Evolutionary conservation across 1,139 yeast species (phyloP).

Genomic region (Kodamaea alishanica): DNA sequence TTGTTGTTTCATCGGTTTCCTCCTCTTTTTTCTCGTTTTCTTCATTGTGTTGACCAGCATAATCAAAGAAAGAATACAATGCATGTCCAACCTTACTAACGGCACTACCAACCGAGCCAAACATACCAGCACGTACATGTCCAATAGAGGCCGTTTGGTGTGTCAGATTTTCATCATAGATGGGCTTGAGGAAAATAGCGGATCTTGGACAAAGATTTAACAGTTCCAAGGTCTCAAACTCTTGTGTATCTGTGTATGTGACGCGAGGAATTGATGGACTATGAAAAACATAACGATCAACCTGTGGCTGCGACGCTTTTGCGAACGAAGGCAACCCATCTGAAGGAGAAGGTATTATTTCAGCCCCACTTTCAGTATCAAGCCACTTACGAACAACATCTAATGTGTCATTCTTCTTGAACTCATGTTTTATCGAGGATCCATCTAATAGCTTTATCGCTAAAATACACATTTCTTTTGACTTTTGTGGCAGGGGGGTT

Average conservation of each 20-base stretch:
- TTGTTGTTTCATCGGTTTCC: background rate
- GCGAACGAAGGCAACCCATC: constrained; percentile 38
- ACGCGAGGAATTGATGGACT: constrained; percentile 35
- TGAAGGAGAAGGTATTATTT: constrained; percentile 22
- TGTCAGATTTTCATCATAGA: constrained; percentile 24
- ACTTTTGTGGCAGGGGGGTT: background rate
- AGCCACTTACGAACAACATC: constrained; percentile 62
- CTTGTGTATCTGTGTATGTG: constrained; percentile 49
- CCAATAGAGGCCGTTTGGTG: background rate
- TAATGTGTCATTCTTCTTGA: constrained; percentile 40
- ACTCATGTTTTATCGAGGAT: constrained; percentile 41
- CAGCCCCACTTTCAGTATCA: constrained; percentile 49
- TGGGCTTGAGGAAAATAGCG: constrained; percentile 61
- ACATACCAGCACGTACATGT: constrained; percentile 11
- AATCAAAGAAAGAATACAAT: constrained; percentile 41
- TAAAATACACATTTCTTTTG: constrained; percentile 32
- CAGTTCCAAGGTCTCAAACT: constrained; percentile 41
- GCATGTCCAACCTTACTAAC: constrained; percentile 28
- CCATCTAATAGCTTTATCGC: constrained; percentile 58
- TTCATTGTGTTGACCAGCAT: constrained; percentile 28
- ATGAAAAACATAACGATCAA: constrained; percentile 37
- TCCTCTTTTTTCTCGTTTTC: constrained; percentile 3
- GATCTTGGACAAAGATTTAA: constrained; percentile 63
- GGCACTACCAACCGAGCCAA: constrained; percentile 15
- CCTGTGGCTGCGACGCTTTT: constrained; percentile 28